phyloP scores from a whole-genome alignment of 2,329 filamentous ascomycete genomes.

The Trichoderma koningii region DNA sequence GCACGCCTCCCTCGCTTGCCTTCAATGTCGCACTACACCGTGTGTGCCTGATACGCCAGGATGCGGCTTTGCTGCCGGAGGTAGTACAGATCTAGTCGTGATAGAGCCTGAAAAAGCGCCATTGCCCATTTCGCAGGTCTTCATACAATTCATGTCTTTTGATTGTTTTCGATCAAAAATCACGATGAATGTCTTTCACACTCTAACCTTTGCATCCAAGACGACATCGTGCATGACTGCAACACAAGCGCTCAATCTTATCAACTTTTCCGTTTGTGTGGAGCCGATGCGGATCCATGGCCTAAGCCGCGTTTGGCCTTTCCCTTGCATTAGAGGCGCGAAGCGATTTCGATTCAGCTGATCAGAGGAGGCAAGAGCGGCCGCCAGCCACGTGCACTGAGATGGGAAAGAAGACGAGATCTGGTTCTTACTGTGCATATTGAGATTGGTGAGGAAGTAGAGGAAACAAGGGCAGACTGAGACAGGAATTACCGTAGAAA shows the following conservation, averaged over 20 bases:
- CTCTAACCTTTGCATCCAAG: no score
- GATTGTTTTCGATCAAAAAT: no score
- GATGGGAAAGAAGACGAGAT: neutral
- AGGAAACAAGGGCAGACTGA: neutral
- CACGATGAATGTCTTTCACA: no score
- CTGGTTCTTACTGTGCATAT: neutral
- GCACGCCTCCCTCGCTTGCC: neutral
- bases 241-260: neutral
- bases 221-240: neutral
- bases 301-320: conserved; percentile 14
- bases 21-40: neutral
- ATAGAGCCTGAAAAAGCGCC: no score
- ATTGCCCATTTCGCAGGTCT: no score
- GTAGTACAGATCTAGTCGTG: no score
- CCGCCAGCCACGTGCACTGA: conserved; percentile 3
- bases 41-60: no score
- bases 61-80: no score
- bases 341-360: conserved; percentile 12
- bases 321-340: conserved; percentile 22
- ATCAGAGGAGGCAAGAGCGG: conserved; percentile 1
- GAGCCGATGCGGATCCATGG: conserved; percentile 3
- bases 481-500: no score
- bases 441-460: no score
- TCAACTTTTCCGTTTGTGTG: conserved; percentile 11
- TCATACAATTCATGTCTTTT: no score